phyloP scores from a whole-genome alignment of 73 alveolate genomes.

The Paramecium biaurelia region DNA sequence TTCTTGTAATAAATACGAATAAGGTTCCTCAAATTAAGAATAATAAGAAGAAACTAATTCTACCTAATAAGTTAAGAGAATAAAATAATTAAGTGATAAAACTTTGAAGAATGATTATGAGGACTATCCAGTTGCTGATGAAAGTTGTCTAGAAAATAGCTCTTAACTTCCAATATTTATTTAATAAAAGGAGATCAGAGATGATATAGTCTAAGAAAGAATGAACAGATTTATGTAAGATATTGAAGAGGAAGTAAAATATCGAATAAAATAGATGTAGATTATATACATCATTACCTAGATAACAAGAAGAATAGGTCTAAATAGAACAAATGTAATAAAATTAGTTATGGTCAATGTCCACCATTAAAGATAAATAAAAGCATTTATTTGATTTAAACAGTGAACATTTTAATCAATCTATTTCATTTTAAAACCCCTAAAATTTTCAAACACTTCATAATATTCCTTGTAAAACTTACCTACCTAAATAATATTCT shows the following conservation, averaged over 20 bases:
- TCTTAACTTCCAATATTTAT: not conserved
- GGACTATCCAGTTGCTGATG: not conserved
- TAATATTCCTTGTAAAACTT: not conserved
- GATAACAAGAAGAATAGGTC: not conserved
- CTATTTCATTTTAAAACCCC: not conserved
- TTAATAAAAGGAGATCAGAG: not conserved
- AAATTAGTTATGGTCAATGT: not conserved
- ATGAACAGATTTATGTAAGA: not conserved
- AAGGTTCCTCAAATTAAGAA: not conserved
- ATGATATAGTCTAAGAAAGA: not conserved
- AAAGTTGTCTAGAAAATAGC: not conserved
- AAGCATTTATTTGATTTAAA: not conserved
- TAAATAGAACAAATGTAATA: not conserved
- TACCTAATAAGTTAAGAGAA: not conserved
- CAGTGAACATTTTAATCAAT: not conserved
- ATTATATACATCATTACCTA: not conserved
- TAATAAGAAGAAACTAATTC: not conserved
- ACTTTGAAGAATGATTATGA: not conserved
- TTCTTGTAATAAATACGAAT: not conserved
- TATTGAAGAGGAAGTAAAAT: conserved; percentile 7
- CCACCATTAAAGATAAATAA: not conserved
- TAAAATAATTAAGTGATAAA: not conserved
- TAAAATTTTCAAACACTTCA: not conserved
- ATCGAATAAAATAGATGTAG: not conserved
- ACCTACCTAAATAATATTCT: not conserved